Percentiles rank a stretch among this genome's conserved stretches.
phyloP scores from a whole-genome alignment of 2,329 filamentous ascomycete species.

The Claviceps africana region DNA sequence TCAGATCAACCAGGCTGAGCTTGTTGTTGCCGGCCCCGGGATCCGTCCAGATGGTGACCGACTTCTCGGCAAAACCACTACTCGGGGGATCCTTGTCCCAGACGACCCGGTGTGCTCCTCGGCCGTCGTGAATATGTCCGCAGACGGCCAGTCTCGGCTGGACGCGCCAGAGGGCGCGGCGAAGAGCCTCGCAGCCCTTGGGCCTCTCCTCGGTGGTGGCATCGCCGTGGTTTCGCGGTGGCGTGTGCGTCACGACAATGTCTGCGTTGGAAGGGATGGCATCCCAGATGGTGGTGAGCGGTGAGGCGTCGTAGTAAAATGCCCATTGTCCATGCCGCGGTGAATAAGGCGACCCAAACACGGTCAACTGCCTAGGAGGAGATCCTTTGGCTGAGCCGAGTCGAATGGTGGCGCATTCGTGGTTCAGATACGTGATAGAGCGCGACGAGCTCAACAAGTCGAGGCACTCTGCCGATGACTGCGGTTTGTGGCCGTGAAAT shows the following conservation, averaged over 20 bases:
- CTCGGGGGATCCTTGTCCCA: slow-evolving; percentile 38
- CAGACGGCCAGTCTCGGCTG: slow-evolving; percentile 53
- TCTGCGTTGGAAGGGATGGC: slow-evolving; percentile 47
- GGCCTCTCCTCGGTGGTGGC: slow-evolving; percentile 23
- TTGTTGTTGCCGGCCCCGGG: slow-evolving; percentile 40
- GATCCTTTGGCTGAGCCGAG: slow-evolving; percentile 42
- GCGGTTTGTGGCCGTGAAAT: slow-evolving; percentile 42
- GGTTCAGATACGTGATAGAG: slow-evolving; percentile 50
- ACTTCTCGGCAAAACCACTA: slow-evolving; percentile 30
- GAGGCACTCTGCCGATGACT: slow-evolving; percentile 40
- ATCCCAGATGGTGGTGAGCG: slow-evolving; percentile 39
- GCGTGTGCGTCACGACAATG: slow-evolving; percentile 58
- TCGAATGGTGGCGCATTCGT: slow-evolving; percentile 38
- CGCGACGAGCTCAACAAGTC: slow-evolving; percentile 37
- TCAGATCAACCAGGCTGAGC: slow-evolving; percentile 49
- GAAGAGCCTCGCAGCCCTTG: slow-evolving; percentile 47
- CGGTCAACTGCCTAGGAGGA: slow-evolving; percentile 43
- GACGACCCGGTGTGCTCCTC: slow-evolving; percentile 47
- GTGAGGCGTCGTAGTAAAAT: slow-evolving; percentile 41
- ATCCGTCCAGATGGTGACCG: slow-evolving; percentile 40
- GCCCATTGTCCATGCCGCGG: slow-evolving; percentile 47
- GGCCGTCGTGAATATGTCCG: slow-evolving; percentile 57
- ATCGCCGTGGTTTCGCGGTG: slow-evolving; percentile 47
- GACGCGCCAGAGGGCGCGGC: slow-evolving; percentile 42
- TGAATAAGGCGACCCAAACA: slow-evolving; percentile 60